Conservation (phyloP, 2,329 filamentous ascomycete species). For the Claviceps fusiformis region DNA sequence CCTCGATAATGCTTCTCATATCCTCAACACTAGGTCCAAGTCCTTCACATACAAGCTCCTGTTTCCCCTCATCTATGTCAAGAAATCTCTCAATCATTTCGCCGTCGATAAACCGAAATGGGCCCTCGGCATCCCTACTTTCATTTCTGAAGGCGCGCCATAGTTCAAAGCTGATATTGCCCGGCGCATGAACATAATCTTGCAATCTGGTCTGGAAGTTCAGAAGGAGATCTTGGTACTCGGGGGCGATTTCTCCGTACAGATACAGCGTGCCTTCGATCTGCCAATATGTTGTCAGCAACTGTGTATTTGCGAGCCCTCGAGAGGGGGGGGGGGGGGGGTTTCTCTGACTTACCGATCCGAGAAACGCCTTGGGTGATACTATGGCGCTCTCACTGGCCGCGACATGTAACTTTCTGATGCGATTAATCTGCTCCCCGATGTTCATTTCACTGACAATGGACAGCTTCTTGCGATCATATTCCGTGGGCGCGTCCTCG, state of each 20-base stretch:
- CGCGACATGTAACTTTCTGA: constrained; percentile 59
- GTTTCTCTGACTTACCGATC: constrained; percentile 49
- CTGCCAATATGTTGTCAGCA: constrained; percentile 27
- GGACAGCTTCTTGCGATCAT: constrained; percentile 58
- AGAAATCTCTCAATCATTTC: constrained; percentile 81
- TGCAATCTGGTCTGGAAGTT: constrained; percentile 64
- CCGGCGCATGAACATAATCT: constrained; percentile 51
- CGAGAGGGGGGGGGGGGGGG: no score
- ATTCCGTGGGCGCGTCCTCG: constrained; percentile 53
- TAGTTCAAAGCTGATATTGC: constrained; percentile 59
- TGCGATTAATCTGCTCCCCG: constrained; percentile 87
- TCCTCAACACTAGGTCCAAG: constrained; percentile 48
- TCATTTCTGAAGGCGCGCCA: constrained; percentile 75
- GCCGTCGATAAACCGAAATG: constrained; percentile 81
- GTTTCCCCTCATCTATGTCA: constrained; percentile 47
- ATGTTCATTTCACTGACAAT: constrained; percentile 71
- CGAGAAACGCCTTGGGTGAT: constrained; percentile 72
- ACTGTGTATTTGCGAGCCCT: neutral
- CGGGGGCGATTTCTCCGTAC: constrained; percentile 62
- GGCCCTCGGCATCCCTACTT: constrained; percentile 60
- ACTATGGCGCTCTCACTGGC: constrained; percentile 53
- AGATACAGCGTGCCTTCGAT: constrained; percentile 87
- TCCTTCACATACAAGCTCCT: constrained; percentile 39
- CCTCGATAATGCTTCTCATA: constrained; percentile 49
- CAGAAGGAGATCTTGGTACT: constrained; percentile 68